Percentiles rank a stretch among this genome's conserved stretches.
phyloP scores from a whole-genome alignment of 495 filamentous ascomycete genomes.

The Podospora appendiculata region DNA sequence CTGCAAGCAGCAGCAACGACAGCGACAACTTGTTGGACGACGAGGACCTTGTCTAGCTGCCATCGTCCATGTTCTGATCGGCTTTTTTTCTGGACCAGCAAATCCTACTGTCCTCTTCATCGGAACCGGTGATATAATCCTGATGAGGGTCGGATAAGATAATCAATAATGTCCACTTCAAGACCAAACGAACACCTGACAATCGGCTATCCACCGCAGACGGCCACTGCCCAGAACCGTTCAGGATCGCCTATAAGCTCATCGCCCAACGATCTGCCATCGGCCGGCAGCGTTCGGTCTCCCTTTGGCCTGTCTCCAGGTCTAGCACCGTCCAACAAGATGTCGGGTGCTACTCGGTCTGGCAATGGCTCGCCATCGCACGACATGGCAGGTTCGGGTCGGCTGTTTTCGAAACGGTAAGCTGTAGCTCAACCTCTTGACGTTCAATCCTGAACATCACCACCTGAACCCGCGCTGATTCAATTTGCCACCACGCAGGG shows the following conservation, averaged over 20 bases:
- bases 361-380: constrained; percentile 97
- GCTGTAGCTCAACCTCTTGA: constrained; percentile 13
- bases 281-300: constrained; percentile 60
- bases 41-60: constrained; percentile 2
- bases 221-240: constrained; percentile 53
- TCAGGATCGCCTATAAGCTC: constrained; percentile 84
- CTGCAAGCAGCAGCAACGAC: neutral
- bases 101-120: constrained; percentile 5
- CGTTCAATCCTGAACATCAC: too few species aligned
- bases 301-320: constrained; percentile 64
- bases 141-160: constrained; percentile 45
- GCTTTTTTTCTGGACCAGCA: neutral
- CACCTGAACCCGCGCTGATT: constrained; percentile 4
- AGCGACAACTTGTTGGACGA: neutral
- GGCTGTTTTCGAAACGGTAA: constrained; percentile 88
- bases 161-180: constrained; percentile 93
- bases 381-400: constrained; percentile 62
- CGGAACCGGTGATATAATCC: constrained; percentile 16
- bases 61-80: constrained; percentile 3
- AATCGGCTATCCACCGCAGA: constrained; percentile 60
- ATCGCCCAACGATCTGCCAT: constrained; percentile 73
- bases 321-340: constrained; percentile 55
- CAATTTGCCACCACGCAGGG: constrained; percentile 39
- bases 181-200: constrained; percentile 66
- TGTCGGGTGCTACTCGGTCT: constrained; percentile 68